phyloP scores from a whole-genome alignment of 768 basidiomycete genomes.

The Kwoniella shandongensis region DNA sequence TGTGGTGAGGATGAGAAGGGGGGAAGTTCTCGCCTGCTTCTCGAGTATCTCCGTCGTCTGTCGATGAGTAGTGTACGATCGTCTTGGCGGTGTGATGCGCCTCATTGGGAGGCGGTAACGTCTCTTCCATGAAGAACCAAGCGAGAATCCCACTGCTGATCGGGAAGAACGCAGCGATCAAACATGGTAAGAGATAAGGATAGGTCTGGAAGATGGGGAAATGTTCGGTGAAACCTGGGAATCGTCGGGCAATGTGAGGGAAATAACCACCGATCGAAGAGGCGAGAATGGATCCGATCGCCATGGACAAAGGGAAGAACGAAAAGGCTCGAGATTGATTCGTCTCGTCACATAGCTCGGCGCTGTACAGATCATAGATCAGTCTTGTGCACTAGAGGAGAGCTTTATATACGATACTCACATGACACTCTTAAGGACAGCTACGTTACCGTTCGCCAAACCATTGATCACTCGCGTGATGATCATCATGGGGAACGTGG shows the following conservation, averaged over 20 bases:
- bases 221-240: slow-evolving; percentile 13
- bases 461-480: slow-evolving; percentile 35
- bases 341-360: slow-evolving; percentile 42
- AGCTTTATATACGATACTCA: too few relatives aligned
- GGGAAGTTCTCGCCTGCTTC: slow-evolving; percentile 2
- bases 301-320: slow-evolving; percentile 41
- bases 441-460: slow-evolving; percentile 41
- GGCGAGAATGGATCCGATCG: slow-evolving; percentile 38
- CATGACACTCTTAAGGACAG: slow-evolving; percentile 40
- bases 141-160: slow-evolving; percentile 28
- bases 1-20: neutral
- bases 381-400: too few relatives aligned
- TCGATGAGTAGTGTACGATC: neutral
- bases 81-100: slow-evolving; percentile 1
- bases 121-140: slow-evolving; percentile 38
- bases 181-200: slow-evolving; percentile 38
- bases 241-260: slow-evolving; percentile 14
- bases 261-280: slow-evolving; percentile 38
- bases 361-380: too few relatives aligned
- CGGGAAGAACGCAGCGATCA: slow-evolving; percentile 36
- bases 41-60: neutral
- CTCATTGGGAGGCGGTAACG: slow-evolving; percentile 23
- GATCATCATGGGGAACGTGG: slow-evolving; percentile 30
- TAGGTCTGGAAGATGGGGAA: slow-evolving; percentile 34
- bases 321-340: slow-evolving; percentile 42